phyloP scores from a whole-genome alignment of 2,329 filamentous ascomycete genomes.

The Hirsutella rhossiliensis region DNA sequence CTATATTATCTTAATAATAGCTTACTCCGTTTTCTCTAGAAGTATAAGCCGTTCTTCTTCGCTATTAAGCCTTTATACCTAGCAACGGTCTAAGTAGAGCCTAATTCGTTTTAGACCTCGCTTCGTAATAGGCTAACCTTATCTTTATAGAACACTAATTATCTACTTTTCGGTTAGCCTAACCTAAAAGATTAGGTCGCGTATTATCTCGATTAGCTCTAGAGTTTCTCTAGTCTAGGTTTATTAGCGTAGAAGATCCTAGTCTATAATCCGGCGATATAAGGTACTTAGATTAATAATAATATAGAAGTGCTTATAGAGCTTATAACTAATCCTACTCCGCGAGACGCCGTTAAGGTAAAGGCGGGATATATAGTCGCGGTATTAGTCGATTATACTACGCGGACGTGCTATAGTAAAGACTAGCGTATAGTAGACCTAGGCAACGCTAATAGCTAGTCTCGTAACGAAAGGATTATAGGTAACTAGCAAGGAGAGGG shows the following conservation, averaged over 20 bases:
- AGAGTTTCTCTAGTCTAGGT: conserved; percentile 2
- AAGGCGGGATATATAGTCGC: conserved; percentile 1
- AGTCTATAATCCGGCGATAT: neutral
- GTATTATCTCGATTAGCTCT: conserved; percentile 3
- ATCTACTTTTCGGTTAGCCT: neutral
- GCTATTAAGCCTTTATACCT: neutral
- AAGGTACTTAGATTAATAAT: neutral
- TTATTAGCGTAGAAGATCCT: conserved; percentile 3
- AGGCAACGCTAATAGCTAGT: too few relatives aligned
- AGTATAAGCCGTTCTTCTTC: conserved; percentile 2
- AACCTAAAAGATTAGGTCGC: conserved; percentile 2
- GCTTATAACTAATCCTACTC: conserved; percentile 3
- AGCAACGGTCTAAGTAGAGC: neutral
- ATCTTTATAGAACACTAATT: neutral
- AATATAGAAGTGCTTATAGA: conserved; percentile 2
- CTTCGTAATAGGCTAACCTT: neutral
- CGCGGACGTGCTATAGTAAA: conserved; percentile 1
- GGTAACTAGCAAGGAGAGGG: too few relatives aligned
- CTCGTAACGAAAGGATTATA: too few relatives aligned
- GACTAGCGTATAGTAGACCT: too few relatives aligned
- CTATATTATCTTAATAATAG: conserved; percentile 4
- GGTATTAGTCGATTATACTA: conserved; percentile 2
- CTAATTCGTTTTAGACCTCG: neutral
- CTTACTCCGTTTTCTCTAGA: conserved; percentile 4
- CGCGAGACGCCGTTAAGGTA: conserved; percentile 1